Conservation (phyloP, 2,329 filamentous ascomycete species). For the Colletotrichum agaves region DNA sequence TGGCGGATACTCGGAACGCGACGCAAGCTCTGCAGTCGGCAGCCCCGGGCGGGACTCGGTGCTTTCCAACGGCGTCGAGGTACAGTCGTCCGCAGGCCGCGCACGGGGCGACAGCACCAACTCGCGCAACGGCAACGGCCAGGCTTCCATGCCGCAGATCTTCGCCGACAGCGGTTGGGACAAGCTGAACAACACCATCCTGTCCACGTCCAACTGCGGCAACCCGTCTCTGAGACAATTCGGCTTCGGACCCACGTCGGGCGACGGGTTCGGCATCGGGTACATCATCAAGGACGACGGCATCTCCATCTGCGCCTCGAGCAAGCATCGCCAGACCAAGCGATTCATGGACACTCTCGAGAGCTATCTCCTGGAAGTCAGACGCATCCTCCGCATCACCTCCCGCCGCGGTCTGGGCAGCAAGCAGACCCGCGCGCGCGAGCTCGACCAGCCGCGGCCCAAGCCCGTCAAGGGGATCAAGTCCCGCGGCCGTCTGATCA, state of each 20-base stretch:
- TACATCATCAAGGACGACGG: constrained; percentile 98
- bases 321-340: constrained; percentile 92
- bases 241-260: constrained; percentile 93
- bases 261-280: constrained; percentile 94
- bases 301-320: constrained; percentile 90
- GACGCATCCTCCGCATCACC: constrained; percentile 81
- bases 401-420: constrained; percentile 52
- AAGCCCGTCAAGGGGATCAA: constrained; percentile 65
- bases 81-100: constrained; percentile 36
- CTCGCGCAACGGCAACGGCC: constrained; percentile 54
- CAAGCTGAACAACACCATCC: constrained; percentile 90
- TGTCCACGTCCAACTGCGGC: constrained; percentile 98
- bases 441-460: constrained; percentile 57
- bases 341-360: constrained; percentile 92
- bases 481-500: constrained; percentile 78
- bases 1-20: constrained; percentile 61
- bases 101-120: constrained; percentile 65
- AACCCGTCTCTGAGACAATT: constrained; percentile 96
- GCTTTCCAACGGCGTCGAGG: constrained; percentile 51
- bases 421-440: constrained; percentile 63
- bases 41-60: constrained; percentile 65
- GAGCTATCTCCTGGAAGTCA: constrained; percentile 89
- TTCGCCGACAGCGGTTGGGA: constrained; percentile 95
- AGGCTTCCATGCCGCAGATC: constrained; percentile 74
- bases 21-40: constrained; percentile 56